Conservation (phyloP, 2,329 filamentous ascomycete genomes). For the Pezicula radicicola region DNA sequence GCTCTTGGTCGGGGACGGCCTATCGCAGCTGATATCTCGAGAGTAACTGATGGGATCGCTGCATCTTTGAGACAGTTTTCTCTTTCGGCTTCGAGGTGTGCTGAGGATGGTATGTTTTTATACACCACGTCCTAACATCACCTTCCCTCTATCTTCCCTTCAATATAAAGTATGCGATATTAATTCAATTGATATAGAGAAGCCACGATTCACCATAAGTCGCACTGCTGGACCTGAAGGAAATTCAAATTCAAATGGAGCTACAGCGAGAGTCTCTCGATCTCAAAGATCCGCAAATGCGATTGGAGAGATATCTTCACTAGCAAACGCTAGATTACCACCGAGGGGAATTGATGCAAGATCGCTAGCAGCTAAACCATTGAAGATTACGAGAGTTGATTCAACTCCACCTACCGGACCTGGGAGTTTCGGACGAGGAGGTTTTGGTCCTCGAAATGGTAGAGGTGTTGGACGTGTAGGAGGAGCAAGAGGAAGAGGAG, state of each 20-base stretch:
- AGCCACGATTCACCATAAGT: background rate
- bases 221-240: background rate
- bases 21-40: slow-evolving; percentile 19
- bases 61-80: slow-evolving; percentile 29
- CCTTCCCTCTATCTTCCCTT: too few species aligned
- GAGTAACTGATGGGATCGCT: slow-evolving; percentile 28
- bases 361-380: slow-evolving; percentile 25
- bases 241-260: slow-evolving; percentile 6
- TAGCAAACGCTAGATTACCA: slow-evolving; percentile 16
- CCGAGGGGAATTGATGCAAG: slow-evolving; percentile 27
- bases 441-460: background rate
- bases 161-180: background rate
- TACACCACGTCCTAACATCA: slow-evolving; percentile 1
- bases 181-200: background rate
- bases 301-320: slow-evolving; percentile 22
- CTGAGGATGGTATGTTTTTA: slow-evolving; percentile 15
- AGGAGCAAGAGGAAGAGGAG: slow-evolving; percentile 7
- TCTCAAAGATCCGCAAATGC: slow-evolving; percentile 19
- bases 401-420: background rate
- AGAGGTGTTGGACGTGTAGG: slow-evolving; percentile 4
- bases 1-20: slow-evolving; percentile 27
- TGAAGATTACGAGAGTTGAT: slow-evolving; percentile 17
- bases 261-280: slow-evolving; percentile 8
- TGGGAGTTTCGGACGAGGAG: background rate
- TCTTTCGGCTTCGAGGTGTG: slow-evolving; percentile 19